Percentiles rank a stretch among this genome's conserved stretches.
Evolutionary conservation across 1,284 basidiomycete genomes (phyloP).

Genomic region (Phylloporus sp.): DNA sequence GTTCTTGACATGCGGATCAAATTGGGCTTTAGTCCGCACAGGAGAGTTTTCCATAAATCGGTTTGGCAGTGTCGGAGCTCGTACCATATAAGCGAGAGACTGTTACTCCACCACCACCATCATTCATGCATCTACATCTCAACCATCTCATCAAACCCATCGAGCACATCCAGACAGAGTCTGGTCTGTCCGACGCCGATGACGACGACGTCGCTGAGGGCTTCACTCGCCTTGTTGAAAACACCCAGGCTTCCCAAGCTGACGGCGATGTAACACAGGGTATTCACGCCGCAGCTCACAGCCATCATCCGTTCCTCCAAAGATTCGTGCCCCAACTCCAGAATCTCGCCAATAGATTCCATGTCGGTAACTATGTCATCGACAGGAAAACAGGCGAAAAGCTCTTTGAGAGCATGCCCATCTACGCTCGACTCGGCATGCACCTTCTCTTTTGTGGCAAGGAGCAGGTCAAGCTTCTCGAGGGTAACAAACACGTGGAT

Average conservation of each 20-base stretch:
- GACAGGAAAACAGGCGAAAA: slow-evolving; percentile 61
- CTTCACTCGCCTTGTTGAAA: slow-evolving; percentile 47
- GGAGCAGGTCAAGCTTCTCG: slow-evolving; percentile 56
- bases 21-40: no score
- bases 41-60: background rate
- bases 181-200: slow-evolving; percentile 24
- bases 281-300: slow-evolving; percentile 47
- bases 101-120: background rate
- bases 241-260: slow-evolving; percentile 40
- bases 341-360: slow-evolving; percentile 53
- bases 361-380: slow-evolving; percentile 70
- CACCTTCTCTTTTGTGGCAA: slow-evolving; percentile 76
- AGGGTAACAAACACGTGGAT: slow-evolving; percentile 53
- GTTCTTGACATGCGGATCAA: no score
- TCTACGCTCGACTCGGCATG: slow-evolving; percentile 75
- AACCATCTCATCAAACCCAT: slow-evolving; percentile 29
- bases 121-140: slow-evolving; percentile 24
- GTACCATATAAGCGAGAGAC: slow-evolving; percentile 6
- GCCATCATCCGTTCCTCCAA: slow-evolving; percentile 42
- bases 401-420: slow-evolving; percentile 82
- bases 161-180: slow-evolving; percentile 19
- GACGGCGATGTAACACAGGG: slow-evolving; percentile 45
- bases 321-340: slow-evolving; percentile 59
- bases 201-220: slow-evolving; percentile 42
- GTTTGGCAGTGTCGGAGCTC: background rate